Evolutionary conservation across 2,329 filamentous ascomycete species (phyloP).

Genomic region (Basipetospora chlamydospora): DNA sequence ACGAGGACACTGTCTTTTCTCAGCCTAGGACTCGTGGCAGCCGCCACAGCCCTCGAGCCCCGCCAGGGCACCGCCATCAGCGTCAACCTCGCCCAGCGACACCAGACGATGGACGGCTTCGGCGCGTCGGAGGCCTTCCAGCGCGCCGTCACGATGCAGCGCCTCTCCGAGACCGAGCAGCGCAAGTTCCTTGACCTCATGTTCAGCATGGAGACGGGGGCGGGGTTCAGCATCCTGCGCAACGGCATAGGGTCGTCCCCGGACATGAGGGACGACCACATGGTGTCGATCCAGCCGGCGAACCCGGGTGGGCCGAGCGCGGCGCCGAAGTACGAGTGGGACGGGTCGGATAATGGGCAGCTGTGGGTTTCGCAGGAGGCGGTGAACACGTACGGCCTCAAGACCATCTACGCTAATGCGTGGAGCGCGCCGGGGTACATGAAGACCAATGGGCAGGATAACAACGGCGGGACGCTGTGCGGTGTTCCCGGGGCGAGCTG

Average conservation of each 20-base stretch:
- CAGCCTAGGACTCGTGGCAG: not conserved
- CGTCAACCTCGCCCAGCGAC: constrained; percentile 1
- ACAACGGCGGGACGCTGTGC: constrained; percentile 28
- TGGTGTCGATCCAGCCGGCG: constrained; percentile 22
- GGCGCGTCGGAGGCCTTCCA: constrained; percentile 33
- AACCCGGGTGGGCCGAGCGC: constrained; percentile 25
- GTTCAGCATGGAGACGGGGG: constrained; percentile 27
- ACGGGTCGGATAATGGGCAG: constrained; percentile 32
- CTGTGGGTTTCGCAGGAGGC: constrained; percentile 36
- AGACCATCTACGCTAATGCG: constrained; percentile 31
- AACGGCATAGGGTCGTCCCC: constrained; percentile 28
- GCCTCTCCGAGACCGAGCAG: constrained; percentile 15
- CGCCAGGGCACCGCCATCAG: constrained; percentile 2
- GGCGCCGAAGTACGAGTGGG: constrained; percentile 27
- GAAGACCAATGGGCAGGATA: constrained; percentile 27
- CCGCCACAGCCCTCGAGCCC: not conserved
- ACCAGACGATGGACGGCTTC: constrained; percentile 29
- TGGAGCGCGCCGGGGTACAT: constrained; percentile 37
- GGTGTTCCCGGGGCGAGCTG: constrained; percentile 25
- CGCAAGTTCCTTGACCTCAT: constrained; percentile 26
- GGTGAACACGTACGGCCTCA: constrained; percentile 18
- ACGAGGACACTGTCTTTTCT: not conserved
- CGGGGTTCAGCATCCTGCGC: constrained; percentile 33
- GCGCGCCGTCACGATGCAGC: constrained; percentile 24
- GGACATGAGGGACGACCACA: constrained; percentile 9